Evolutionary conservation across 2,329 filamentous ascomycete genomes (phyloP).

Genomic region (Truncatella angustata): DNA sequence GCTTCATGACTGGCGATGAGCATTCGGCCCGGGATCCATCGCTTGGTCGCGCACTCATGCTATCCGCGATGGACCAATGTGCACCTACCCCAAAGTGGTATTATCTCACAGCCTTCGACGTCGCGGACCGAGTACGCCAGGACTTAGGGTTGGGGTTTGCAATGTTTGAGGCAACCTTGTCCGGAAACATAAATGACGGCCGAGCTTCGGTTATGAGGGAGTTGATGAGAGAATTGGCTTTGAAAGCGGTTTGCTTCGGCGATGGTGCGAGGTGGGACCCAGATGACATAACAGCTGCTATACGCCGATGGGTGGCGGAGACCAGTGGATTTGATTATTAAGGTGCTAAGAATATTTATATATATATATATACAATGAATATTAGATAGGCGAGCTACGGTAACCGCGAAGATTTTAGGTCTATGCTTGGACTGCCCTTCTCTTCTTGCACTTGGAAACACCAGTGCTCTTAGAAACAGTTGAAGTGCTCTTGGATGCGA

Average conservation of each 20-base stretch:
- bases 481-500: no score
- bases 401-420: no score
- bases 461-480: no score
- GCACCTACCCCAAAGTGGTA: not conserved
- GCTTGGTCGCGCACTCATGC: not conserved
- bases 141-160: not conserved
- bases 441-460: no score
- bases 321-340: not conserved
- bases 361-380: not conserved
- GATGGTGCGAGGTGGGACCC: slow-evolving; percentile 3
- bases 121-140: not conserved
- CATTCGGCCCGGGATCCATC: not conserved
- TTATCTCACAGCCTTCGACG: slow-evolving; percentile 1
- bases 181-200: not conserved
- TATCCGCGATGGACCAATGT: not conserved
- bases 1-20: slow-evolving; percentile 2
- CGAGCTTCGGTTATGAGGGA: not conserved
- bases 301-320: not conserved
- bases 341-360: no score
- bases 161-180: not conserved
- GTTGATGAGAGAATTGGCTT: not conserved
- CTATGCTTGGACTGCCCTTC: no score
- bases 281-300: not conserved
- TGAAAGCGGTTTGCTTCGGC: not conserved
- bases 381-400: no score